phyloP scores from a whole-genome alignment of 169 alveolate species.

The Theileria sp. region DNA sequence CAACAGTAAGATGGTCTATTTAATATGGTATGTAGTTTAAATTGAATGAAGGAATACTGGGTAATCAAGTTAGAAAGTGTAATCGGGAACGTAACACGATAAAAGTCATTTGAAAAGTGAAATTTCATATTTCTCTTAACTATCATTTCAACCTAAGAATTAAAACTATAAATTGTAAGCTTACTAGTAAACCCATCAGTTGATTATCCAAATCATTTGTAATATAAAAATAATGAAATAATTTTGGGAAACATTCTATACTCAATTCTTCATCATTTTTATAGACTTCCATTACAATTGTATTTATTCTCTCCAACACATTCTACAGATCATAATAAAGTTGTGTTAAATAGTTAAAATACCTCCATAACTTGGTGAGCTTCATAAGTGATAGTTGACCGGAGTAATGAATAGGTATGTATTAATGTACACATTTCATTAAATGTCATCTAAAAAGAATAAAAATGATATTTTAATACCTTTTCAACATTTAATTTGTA shows the following conservation, averaged over 20 bases:
- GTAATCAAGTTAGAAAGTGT: slow-evolving; percentile 24
- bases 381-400: neutral
- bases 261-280: neutral
- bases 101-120: slow-evolving; percentile 39
- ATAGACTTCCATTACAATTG: neutral
- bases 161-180: neutral
- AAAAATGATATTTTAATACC: neutral
- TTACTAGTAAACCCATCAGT: slow-evolving; percentile 18
- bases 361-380: neutral
- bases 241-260: slow-evolving; percentile 19
- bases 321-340: neutral
- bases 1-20: neutral
- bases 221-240: slow-evolving; percentile 44
- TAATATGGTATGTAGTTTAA: neutral
- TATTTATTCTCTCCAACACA: slow-evolving; percentile 15
- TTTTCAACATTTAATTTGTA: neutral
- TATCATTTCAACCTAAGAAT: neutral
- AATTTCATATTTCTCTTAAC: slow-evolving; percentile 7
- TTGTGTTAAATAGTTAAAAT: neutral
- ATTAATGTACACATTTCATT: slow-evolving; percentile 1
- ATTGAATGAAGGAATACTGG: neutral
- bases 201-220: slow-evolving; percentile 34
- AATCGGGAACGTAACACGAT: slow-evolving; percentile 45
- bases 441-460: slow-evolving; percentile 7
- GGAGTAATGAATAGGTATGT: neutral